Conservation (phyloP, 2,329 filamentous ascomycete species). For the Colletotrichum spinosum region DNA sequence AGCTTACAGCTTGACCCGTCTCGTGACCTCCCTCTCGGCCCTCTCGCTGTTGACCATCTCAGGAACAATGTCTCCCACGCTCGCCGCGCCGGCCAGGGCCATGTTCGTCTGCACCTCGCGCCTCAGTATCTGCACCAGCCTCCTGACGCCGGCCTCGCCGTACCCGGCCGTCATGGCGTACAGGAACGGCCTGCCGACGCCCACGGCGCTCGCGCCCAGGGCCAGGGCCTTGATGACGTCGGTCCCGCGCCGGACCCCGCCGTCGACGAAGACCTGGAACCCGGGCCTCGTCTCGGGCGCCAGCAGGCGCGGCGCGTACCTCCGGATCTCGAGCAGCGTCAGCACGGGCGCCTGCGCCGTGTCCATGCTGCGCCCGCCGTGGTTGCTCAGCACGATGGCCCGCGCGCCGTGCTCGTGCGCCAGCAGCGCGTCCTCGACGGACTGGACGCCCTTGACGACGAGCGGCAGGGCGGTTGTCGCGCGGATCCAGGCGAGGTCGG, state of each 20-base stretch:
- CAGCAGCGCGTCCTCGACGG: conserved; percentile 69
- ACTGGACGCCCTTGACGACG: conserved; percentile 77
- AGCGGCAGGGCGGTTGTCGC: conserved; percentile 61
- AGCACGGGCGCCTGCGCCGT: conserved; percentile 47
- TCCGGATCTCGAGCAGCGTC: conserved; percentile 57
- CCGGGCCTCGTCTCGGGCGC: conserved; percentile 47
- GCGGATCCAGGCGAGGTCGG: conserved; percentile 74
- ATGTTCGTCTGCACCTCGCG: conserved; percentile 60
- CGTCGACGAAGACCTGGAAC: conserved; percentile 71
- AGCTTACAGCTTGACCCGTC: conserved; percentile 33
- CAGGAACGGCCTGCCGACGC: conserved; percentile 75
- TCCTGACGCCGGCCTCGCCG: conserved; percentile 59
- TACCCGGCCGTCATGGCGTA: conserved; percentile 62
- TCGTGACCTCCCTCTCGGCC: conserved; percentile 37
- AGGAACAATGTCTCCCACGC: conserved; percentile 69
- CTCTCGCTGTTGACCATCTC: conserved; percentile 40
- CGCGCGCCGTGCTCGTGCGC: conserved; percentile 71
- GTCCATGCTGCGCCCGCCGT: conserved; percentile 71
- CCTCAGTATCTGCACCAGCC: conserved; percentile 60
- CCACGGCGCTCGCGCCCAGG: conserved; percentile 71
- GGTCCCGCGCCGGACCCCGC: conserved; percentile 72
- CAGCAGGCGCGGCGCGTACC: conserved; percentile 48
- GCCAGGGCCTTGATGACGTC: conserved; percentile 80
- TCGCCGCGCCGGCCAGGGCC: conserved; percentile 73
- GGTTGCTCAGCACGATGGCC: conserved; percentile 77